These are phyloP conservation scores for Vanrija sp. DNA, from an alignment of 1,284 basidiomycete species.

Conservation along the genomic window DNA sequence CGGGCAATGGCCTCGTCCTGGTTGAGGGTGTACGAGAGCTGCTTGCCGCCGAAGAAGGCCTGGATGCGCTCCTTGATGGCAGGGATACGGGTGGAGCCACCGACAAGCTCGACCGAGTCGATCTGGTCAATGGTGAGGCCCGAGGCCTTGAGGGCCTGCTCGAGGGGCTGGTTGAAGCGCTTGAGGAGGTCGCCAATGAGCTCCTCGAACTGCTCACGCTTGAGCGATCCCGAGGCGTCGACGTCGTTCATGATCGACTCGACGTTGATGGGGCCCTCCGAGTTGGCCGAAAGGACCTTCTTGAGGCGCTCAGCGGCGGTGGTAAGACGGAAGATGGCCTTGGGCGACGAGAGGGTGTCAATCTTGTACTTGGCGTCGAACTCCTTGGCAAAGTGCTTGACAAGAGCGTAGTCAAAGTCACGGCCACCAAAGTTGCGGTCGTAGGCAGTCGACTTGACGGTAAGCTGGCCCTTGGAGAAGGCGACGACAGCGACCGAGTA, in stretches of 20 bases:
- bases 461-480: slow-evolving; percentile 86
- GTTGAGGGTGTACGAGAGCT: slow-evolving; percentile 81
- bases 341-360: slow-evolving; percentile 81
- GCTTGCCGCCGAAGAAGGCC: slow-evolving; percentile 62
- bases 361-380: slow-evolving; percentile 94
- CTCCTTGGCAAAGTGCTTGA: slow-evolving; percentile 78
- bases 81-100: slow-evolving; percentile 65
- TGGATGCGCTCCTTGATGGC: slow-evolving; percentile 65
- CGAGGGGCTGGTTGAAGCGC: slow-evolving; percentile 57
- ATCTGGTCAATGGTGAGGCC: slow-evolving; percentile 60
- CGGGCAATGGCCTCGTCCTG: slow-evolving; percentile 92
- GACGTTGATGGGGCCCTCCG: slow-evolving; percentile 78
- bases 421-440: slow-evolving; percentile 88
- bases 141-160: slow-evolving; percentile 58
- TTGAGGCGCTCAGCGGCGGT: slow-evolving; percentile 72
- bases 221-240: slow-evolving; percentile 61
- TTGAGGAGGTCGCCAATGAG: slow-evolving; percentile 56
- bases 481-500: slow-evolving; percentile 79
- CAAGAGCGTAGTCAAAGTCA: slow-evolving; percentile 84
- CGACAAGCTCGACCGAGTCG: slow-evolving; percentile 64
- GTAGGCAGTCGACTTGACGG: slow-evolving; percentile 78
- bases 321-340: slow-evolving; percentile 81
- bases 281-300: slow-evolving; percentile 75
- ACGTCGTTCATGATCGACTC: slow-evolving; percentile 92
- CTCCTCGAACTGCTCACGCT: slow-evolving; percentile 60